A percentile compares a stretch with the other conserved stretches of the same genome.
These are phyloP conservation scores for Mrakia hoshinonis DNA, from an alignment of 768 basidiomycete species.

Conservation along the genomic window DNA sequence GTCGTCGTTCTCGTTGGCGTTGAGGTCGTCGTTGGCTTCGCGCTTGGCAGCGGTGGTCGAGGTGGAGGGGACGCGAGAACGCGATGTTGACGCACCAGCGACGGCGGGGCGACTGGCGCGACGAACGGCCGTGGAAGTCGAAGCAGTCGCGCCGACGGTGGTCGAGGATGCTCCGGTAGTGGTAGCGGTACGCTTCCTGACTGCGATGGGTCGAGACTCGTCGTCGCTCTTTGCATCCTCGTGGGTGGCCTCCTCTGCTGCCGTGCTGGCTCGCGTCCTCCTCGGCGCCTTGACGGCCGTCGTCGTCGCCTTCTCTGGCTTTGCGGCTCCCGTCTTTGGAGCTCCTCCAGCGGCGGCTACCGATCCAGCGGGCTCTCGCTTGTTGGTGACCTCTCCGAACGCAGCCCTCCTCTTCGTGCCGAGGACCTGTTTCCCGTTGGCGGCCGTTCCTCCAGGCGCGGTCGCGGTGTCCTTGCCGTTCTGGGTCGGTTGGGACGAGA, in stretches of 20 bases:
- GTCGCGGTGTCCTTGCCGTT: conserved; percentile 7
- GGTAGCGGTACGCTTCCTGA: conserved; percentile 2
- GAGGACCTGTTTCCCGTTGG: conserved; percentile 7
- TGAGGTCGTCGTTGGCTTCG: conserved; percentile 7
- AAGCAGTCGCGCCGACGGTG: background rate
- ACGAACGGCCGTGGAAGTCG: background rate
- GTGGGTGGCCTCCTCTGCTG: conserved; percentile 23
- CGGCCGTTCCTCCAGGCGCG: background rate
- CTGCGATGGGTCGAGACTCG: background rate
- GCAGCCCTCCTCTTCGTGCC: conserved; percentile 70
- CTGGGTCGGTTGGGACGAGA: background rate
- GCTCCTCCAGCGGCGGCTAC: conserved; percentile 11
- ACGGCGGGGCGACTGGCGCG: background rate
- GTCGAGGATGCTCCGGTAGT: conserved; percentile 13
- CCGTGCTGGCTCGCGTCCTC: conserved; percentile 24
- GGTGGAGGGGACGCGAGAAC: background rate
- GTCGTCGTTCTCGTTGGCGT: conserved; percentile 15
- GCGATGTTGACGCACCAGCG: conserved; percentile 12
- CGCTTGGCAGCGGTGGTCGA: background rate
- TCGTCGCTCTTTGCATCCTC: conserved; percentile 2
- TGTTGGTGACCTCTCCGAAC: conserved; percentile 58
- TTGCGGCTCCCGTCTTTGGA: conserved; percentile 17
- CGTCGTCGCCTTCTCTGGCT: conserved; percentile 5
- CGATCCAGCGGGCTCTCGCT: conserved; percentile 6
- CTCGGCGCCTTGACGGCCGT: conserved; percentile 2